A percentile compares a stretch with the other conserved stretches of the same genome.
These are phyloP conservation scores for Glonium stellatum DNA, from an alignment of 495 filamentous ascomycete species.

Conservation along the genomic window DNA sequence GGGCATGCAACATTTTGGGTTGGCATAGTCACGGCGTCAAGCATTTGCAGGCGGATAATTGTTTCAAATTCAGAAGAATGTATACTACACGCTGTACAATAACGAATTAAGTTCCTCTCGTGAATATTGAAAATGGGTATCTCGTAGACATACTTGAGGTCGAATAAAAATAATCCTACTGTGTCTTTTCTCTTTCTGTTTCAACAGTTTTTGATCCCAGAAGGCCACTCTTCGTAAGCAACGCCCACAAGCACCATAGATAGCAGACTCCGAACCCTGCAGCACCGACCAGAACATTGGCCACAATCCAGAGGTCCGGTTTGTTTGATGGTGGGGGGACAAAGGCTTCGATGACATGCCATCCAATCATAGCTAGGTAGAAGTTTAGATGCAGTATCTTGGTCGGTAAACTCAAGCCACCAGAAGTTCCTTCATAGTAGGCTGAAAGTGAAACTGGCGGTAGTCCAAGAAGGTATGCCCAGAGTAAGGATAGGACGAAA, in stretches of 20 bases:
- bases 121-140: conserved; percentile 16
- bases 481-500: conserved; percentile 70
- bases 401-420: conserved; percentile 45
- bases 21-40: conserved; percentile 23
- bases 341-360: conserved; percentile 70
- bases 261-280: conserved; percentile 82
- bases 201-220: conserved; percentile 7
- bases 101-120: conserved; percentile 9
- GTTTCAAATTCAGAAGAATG: not conserved
- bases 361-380: conserved; percentile 66
- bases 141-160: conserved; percentile 1
- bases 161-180: conserved; percentile 3
- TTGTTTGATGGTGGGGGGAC: conserved; percentile 61
- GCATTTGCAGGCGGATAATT: conserved; percentile 11
- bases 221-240: conserved; percentile 54
- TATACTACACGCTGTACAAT: not conserved
- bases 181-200: conserved; percentile 17
- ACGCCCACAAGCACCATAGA: conserved; percentile 74
- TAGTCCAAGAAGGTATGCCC: conserved; percentile 83
- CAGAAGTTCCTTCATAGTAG: conserved; percentile 42
- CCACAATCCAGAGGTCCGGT: conserved; percentile 89
- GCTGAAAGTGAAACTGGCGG: conserved; percentile 66
- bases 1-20: conserved; percentile 10
- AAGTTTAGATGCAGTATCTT: conserved; percentile 64
- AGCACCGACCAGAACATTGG: conserved; percentile 78